Evolutionary conservation across 176 grass and related monocot species (phyloP).

Genomic region (Rhynchospora breviuscula): DNA sequence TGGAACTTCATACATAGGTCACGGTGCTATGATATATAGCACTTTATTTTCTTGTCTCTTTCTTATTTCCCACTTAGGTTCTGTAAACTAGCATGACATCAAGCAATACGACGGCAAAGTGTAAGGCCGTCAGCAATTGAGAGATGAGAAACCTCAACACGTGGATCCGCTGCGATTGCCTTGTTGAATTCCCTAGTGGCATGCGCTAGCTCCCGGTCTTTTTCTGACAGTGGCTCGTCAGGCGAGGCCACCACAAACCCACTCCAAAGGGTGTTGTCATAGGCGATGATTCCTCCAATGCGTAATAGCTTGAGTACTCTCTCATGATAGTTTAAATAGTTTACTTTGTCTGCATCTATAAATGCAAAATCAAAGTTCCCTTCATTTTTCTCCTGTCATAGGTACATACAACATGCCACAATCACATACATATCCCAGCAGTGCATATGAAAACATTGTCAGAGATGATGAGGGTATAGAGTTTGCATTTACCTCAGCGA

Average conservation of each 20-base stretch:
- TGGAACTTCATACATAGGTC: neutral
- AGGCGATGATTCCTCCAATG: constrained; percentile 49
- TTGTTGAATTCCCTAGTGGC: constrained; percentile 36
- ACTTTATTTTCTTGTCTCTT: neutral
- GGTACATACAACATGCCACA: neutral
- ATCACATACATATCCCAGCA: neutral
- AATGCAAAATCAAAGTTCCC: constrained; percentile 58
- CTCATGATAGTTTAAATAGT: constrained; percentile 56
- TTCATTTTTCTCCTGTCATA: constrained; percentile 35
- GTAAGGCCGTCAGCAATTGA: constrained; percentile 58
- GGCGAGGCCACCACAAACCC: constrained; percentile 25
- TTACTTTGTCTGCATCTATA: constrained; percentile 63
- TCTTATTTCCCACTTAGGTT: neutral
- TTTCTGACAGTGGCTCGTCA: constrained; percentile 19
- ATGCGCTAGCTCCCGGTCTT: constrained; percentile 8
- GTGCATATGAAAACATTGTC: neutral
- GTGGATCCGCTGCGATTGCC: constrained; percentile 33
- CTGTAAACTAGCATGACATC: neutral
- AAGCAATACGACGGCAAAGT: constrained; percentile 47
- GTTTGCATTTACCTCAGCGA: constrained; percentile 27
- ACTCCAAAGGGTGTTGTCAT: constrained; percentile 54
- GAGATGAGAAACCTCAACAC: constrained; percentile 51
- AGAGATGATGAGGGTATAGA: neutral
- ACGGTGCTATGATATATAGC: neutral
- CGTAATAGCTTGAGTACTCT: constrained; percentile 44